phyloP scores from a whole-genome alignment of 208 protist genomes.

The Trypanosoma vivax region DNA sequence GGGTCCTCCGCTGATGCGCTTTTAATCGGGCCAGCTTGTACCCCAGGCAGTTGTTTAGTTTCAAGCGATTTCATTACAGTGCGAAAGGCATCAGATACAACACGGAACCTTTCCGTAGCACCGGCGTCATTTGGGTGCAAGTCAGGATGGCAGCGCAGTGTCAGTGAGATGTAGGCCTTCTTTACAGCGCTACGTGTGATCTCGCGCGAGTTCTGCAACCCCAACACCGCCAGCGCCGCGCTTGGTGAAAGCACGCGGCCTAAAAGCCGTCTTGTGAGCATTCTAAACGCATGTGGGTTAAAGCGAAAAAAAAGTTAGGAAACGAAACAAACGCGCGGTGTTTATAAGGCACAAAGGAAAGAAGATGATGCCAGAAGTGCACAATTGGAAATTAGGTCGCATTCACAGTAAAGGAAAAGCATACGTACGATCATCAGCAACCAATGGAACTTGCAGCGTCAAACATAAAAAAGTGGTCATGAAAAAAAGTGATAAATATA shows the following conservation, averaged over 20 bases:
- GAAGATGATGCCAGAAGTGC: too few species aligned
- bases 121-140: constrained; percentile 62
- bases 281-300: too few species aligned
- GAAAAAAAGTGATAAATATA: too few species aligned
- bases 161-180: constrained; percentile 74
- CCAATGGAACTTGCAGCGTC: too few species aligned
- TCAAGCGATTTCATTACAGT: constrained; percentile 63
- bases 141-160: constrained; percentile 76
- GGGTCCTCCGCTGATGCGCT: constrained; percentile 33
- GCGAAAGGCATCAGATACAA: constrained; percentile 65
- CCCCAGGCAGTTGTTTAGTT: constrained; percentile 11
- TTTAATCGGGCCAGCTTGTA: not conserved
- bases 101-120: constrained; percentile 67
- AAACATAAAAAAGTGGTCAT: too few species aligned
- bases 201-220: constrained; percentile 16
- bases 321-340: too few species aligned
- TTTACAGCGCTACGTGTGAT: constrained; percentile 56
- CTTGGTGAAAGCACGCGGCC: constrained; percentile 44
- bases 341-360: too few species aligned
- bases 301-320: too few species aligned
- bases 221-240: constrained; percentile 46
- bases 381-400: too few species aligned
- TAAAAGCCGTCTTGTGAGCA: constrained; percentile 9
- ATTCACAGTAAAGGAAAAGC: too few species aligned
- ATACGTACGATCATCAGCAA: too few species aligned